These are phyloP conservation scores for Ichthyophthirius multifiliis DNA, from an alignment of 169 alveolate genomes.

Conservation along the genomic window DNA sequence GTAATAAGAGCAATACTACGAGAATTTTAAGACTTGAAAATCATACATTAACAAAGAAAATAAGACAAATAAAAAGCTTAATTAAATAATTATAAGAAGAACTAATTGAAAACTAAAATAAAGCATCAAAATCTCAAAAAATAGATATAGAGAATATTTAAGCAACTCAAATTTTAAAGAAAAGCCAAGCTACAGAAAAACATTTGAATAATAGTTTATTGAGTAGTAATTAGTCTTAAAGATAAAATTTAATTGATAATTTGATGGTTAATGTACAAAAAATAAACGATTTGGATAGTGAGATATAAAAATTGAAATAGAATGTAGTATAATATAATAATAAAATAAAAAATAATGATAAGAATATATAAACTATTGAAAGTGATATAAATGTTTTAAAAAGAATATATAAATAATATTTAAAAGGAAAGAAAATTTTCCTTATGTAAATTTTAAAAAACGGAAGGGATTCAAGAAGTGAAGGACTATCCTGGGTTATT, in stretches of 20 bases:
- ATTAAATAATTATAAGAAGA: not conserved
- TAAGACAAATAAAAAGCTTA: not conserved
- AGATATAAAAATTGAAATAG: not conserved
- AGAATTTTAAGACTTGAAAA: not conserved
- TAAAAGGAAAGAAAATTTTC: not conserved
- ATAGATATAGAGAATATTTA: not conserved
- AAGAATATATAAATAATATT: not conserved
- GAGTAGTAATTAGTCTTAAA: not conserved
- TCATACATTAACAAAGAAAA: not conserved
- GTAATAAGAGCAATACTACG: not conserved
- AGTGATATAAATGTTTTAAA: not conserved
- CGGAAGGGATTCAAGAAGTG: conserved; percentile 21
- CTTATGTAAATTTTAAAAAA: not conserved
- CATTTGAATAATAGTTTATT: not conserved
- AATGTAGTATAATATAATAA: not conserved
- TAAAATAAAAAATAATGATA: not conserved
- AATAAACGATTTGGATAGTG: not conserved
- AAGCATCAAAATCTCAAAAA: not conserved
- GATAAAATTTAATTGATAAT: not conserved
- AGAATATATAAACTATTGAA: not conserved
- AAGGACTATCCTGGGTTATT: conserved; percentile 37
- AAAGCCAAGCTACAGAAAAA: not conserved
- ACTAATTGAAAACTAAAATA: not conserved
- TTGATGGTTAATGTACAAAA: not conserved
- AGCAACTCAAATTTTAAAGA: not conserved